Evolutionary conservation across 495 filamentous ascomycete genomes (phyloP), one percentile per base, ranked within the genome.

Genomic region (Penicillium alfredii): DNA sequence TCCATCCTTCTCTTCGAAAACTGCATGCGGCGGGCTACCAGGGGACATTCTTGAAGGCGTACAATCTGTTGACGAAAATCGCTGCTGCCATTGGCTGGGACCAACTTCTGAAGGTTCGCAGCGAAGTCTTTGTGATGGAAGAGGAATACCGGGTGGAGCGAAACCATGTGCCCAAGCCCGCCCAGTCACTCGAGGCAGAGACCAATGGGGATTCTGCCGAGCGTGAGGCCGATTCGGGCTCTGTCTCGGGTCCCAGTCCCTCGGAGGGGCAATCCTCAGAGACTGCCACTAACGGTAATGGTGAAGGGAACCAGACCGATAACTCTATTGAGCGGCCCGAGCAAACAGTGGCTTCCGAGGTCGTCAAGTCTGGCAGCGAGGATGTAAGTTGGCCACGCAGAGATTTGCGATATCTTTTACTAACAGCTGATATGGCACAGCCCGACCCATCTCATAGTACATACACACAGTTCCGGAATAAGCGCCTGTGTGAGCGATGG

Each of bases 41-140:
- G 47, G 92, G 92, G 3, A 98, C 92, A 0, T 98, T 98, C 54
- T 75, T 89, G 47, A 85, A 94, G 55, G 92, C 92, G 0, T 98
- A 98, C 65, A 80, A 82, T 35, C 78, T 98, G 17, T 72, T 98
- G 35, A 97, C 92, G 0, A 89, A 95, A 56, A 85, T 98, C 61
- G 88, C 90, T 1, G 78, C 82, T 25, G 89, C 92, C 56, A 95
- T 97, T 50, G 93, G 92, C 17, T 98, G 92, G 92, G 92, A 98
- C 52, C 86, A 94, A 49, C 72, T 98, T 9, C 71, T 98, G 16
- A 89, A 84, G 55, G 88, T 88, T 45, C 76, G 92, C 33, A 96
- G 90, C 63, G 86, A 90, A 40, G 92, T 97, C 4, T 98, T 98
- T 49, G 93, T 98, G 18, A 98, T 98, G 92, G 92, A 98, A 53